Base-by-base conservation (phyloP, 305 asterid species). In the Rubia peregrina region DNA sequence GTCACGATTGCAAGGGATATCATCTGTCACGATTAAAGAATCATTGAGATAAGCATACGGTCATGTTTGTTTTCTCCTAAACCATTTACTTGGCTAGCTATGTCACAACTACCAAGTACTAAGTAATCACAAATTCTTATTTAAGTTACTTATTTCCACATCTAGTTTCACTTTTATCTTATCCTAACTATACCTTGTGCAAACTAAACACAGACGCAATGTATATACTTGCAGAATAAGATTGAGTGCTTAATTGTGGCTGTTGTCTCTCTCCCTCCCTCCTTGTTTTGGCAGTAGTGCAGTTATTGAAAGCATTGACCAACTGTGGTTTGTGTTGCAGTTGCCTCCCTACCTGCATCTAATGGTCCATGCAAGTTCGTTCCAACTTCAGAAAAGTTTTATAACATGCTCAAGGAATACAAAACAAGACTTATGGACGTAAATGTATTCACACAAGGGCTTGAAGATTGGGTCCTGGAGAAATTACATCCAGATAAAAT, bases 391-490 rank as follows among this genome's bases (percentile, higher is more conserved):
- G 84, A 82, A 75, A 77, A 81, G 80, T 88, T 82, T 69, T 77
- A 83, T 68, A 83, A 76, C 74, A 83, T 83, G 82, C 91, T 88
- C 70, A 85, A 88, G 84, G 91, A 83, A 74, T 90, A 82, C 67
- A 78, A 84, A 13, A 57, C 77, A 60, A 83, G 85, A 78, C 85
- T 90, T 57, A 78, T 79, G 4, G 97, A 90, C 80, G 75, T 78
- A 42, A 78, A 79, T 65, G 64, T 77, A 65, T 88, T 90, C 67
- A 66, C 81, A 0, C 80, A 81, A 44, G 72, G 73, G 77, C 84
- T 90, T 46, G 86, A 85, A 76, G 87, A 87, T 63, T 90, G 97
- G 96, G 89, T 88, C 61, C 74, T 26, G 24, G 85, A 84, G 53
- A 85, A 83, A 67, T 68, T 83, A 72, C 70, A 75, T 64, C 48